Evolutionary conservation across 495 filamentous ascomycete genomes (phyloP), one percentile per base, ranked within the genome.

Genomic region (Sphaerosporella brunnea): DNA sequence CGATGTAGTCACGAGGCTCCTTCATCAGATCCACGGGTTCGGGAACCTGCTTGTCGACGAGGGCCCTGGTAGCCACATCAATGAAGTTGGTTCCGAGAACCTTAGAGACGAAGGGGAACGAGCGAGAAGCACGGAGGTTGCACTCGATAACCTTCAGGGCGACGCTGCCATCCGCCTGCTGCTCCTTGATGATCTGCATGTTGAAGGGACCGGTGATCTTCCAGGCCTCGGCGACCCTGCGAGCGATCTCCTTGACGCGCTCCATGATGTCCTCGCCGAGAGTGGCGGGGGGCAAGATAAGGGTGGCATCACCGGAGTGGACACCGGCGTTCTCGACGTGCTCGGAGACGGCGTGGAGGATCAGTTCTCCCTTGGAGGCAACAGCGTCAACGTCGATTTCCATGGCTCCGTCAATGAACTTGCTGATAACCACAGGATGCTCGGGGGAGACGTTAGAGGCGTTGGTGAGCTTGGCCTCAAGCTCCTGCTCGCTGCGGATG

Each of bases 371-470:
- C 52, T 78, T 72, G 35, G 80, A 82, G 38, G 82, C 88, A 19
- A 97, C 90, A 55, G 82, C 90, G 55, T 97, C 90, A 66, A 95
- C 86, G 57, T 97, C 90, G 43, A 97, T 94, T 66, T 97, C 90
- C 70, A 93, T 82, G 16, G 87, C 87, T 51, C 84, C 84, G 65
- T 95, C 90, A 50, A 97, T 96, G 65, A 95, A 97, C 68, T 97
- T 95, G 47, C 82, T 94, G 59, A 97, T 94, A 20, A 96, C 90
- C n/a, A 96, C 90, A 13, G 90, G 90, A 66, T 95, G 84, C 46
- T 96, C 90, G 26, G 80, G 82, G n/a, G 88, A 95, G 30, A 97
- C 90, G 51, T 80, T 78, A 39, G 74, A 79, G 23, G 90, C 90
- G 59, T 90, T 84, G 62, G 84, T 77, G 7, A 97, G 72, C 68